Base-by-base conservation (phyloP, 169 alveolate genomes). In the Plasmodium coatneyi region DNA sequence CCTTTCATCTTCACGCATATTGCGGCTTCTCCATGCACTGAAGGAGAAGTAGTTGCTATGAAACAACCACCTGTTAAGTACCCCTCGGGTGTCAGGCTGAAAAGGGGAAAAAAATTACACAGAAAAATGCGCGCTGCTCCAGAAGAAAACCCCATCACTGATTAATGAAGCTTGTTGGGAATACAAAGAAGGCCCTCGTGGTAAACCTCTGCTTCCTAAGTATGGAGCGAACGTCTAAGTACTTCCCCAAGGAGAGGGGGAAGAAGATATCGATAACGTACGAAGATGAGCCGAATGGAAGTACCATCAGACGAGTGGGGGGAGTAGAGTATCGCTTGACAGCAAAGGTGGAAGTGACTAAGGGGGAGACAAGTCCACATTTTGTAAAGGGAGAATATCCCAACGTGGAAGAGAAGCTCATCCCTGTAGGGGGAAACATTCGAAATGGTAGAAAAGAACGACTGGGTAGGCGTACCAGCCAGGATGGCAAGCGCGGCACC, bases 211-310 rank as follows among this genome's bases (percentile, higher is more conserved):
- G 60, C 60, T 84, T 84, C 41, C 22, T 84, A 39, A 76, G 6
- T 34, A 84, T 84, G 93, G 84, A 84, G 7, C 78, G 79, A 74
- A 43, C 71, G 56, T 84, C 93, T 34, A 84, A 72, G 10, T 84
- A 84, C 19, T 84, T 84, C 56, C 19, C n/a, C 70, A 72, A 72
- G 28, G 80, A 74, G 78, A 49, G 41, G 41, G 71, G 56, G 66
- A 84, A 74, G 66, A 84, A 84, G 46, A 52, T 84, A 74, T 83
- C 52, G 41, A 74, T 84, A 43, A 49, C 25, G 70, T 84, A 84
- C 28, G 93, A 84, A 84, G 43, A 30, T 22, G n/a, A 16, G 10
- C 39, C 32, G 16, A 83, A 66, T 66, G 52, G 49, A 25, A 22
- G 66, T 14, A 1, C 7, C 34, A 83, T 41, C 30, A 83, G 34